Evolutionary conservation across 805 yeast genomes (phyloP).

Genomic region (Yarrowia porcina): DNA sequence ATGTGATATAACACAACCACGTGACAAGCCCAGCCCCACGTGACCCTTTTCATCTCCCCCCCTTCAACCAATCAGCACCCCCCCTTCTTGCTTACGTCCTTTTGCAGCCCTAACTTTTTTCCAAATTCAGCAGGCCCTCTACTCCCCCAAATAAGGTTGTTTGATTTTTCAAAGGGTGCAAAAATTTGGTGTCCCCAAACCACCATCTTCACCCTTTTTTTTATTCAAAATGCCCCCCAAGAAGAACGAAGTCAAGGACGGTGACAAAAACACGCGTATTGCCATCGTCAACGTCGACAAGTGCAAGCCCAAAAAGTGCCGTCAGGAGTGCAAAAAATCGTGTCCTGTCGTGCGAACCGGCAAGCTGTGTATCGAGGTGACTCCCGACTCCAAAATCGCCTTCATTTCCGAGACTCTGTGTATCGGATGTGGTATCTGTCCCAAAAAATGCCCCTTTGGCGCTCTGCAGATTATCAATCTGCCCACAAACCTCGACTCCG

Average conservation of each 20-base stretch:
- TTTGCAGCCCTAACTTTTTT: neutral
- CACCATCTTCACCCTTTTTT: no score
- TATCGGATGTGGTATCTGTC: slow-evolving; percentile 99
- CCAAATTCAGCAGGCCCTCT: neutral
- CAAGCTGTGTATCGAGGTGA: slow-evolving; percentile 93
- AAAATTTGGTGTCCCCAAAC: neutral
- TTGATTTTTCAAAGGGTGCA: slow-evolving; percentile 14
- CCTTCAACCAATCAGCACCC: neutral
- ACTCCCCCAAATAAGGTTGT: slow-evolving; percentile 3
- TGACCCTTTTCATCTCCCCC: neutral
- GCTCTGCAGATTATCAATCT: slow-evolving; percentile 94
- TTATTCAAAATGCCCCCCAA: slow-evolving; percentile 23
- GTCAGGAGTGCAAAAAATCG: slow-evolving; percentile 94
- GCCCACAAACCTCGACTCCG: slow-evolving; percentile 89
- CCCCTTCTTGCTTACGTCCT: neutral
- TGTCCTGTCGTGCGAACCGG: slow-evolving; percentile 99
- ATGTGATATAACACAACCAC: no score
- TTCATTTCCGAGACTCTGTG: slow-evolving; percentile 91
- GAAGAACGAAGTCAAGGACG: slow-evolving; percentile 19
- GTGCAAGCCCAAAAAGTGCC: slow-evolving; percentile 97
- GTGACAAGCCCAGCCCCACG: no score
- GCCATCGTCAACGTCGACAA: slow-evolving; percentile 92
- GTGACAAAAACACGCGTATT: slow-evolving; percentile 51
- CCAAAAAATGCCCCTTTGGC: slow-evolving; percentile 96
- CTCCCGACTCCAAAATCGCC: slow-evolving; percentile 86